These are phyloP conservation scores for Melocanna baccifera DNA, from an alignment of 176 grass and related monocot genomes.

Conservation along the genomic window DNA sequence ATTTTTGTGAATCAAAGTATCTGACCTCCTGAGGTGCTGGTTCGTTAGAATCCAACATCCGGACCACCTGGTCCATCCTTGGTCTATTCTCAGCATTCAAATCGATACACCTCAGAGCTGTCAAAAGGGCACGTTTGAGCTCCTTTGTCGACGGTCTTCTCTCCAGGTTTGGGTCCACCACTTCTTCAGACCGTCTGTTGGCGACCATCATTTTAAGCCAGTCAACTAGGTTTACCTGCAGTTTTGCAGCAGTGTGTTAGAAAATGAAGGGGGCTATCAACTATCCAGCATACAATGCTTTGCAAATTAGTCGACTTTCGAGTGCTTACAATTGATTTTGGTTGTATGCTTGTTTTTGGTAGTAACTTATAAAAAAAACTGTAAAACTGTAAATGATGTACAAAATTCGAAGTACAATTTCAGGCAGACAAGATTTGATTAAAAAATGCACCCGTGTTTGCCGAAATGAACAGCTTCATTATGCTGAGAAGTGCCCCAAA, in stretches of 20 bases:
- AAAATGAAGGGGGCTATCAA: not conserved
- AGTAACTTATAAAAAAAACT: not conserved
- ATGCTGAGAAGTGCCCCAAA: too few relatives aligned
- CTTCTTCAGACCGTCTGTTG: conserved; percentile 76
- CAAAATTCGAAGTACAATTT: not conserved
- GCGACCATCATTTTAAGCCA: conserved; percentile 99
- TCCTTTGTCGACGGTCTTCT: conserved; percentile 80
- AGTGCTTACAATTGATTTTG: not conserved
- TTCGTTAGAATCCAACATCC: conserved; percentile 82
- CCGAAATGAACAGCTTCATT: not conserved
- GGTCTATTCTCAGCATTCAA: conserved; percentile 91
- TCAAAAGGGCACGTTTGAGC: conserved; percentile 85
- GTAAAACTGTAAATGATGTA: not conserved
- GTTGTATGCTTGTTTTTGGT: not conserved
- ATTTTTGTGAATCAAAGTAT: not conserved
- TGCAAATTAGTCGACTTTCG: not conserved
- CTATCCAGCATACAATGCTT: not conserved
- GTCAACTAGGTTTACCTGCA: conserved; percentile 97
- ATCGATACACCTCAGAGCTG: conserved; percentile 89
- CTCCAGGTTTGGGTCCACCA: conserved; percentile 86
- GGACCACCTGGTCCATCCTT: conserved; percentile 92
- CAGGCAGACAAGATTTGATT: not conserved
- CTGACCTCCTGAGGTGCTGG: conserved; percentile 70
- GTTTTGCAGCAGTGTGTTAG: not conserved
- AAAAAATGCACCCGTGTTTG: not conserved